Evolutionary conservation across 108 stramenopile species (phyloP).

Genomic region (Aurantiochytrium sp.): DNA sequence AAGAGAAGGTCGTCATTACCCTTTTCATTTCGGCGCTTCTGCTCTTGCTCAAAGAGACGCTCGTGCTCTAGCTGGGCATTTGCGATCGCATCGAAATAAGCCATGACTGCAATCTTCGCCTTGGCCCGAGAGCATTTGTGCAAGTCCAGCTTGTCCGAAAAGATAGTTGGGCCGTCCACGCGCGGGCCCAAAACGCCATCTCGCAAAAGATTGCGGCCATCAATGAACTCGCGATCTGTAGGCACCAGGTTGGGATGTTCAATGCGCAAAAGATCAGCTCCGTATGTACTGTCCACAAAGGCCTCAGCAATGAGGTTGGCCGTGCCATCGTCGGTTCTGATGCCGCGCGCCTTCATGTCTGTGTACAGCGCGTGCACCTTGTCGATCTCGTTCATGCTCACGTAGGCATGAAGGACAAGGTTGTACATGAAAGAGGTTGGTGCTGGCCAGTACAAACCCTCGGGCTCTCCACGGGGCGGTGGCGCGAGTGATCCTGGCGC

Average conservation of each 20-base stretch:
- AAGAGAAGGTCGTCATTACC: neutral
- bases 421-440: neutral
- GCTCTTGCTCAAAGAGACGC: neutral
- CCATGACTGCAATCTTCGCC: neutral
- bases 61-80: neutral
- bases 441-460: neutral
- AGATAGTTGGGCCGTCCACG: neutral
- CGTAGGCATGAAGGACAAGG: neutral
- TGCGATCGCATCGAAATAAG: neutral
- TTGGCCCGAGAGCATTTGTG: neutral
- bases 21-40: neutral
- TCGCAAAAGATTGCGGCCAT: neutral
- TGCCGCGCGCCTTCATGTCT: constrained; percentile 16
- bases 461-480: neutral
- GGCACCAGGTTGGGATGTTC: neutral
- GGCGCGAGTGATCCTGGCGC: neutral
- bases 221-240: neutral
- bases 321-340: neutral
- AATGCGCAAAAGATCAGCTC: neutral
- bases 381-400: neutral
- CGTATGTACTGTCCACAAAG: neutral
- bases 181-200: neutral
- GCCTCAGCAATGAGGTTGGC: neutral
- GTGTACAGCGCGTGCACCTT: neutral
- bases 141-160: neutral